phyloP scores from a whole-genome alignment of 768 basidiomycete species.

The Macrolepiota dolichaula region DNA sequence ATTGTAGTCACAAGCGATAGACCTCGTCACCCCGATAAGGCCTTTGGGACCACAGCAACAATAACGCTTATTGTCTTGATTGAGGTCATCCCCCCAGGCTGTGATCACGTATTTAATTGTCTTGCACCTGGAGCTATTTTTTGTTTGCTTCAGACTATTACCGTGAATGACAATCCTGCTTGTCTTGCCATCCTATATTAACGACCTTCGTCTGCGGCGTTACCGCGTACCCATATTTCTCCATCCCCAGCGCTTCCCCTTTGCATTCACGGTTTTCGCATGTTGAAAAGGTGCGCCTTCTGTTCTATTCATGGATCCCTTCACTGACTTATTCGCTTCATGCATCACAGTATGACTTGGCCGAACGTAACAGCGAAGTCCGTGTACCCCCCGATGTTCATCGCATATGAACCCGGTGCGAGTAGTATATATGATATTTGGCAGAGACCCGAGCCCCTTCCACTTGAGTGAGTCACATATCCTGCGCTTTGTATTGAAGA shows the following conservation, averaged over 20 bases:
- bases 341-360: background rate
- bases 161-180: background rate
- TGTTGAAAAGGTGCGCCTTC: background rate
- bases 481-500: background rate
- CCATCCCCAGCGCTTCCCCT: background rate
- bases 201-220: background rate
- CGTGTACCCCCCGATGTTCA: conserved; percentile 1
- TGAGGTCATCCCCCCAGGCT: background rate
- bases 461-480: background rate
- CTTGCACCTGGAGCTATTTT: background rate
- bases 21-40: background rate
- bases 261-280: background rate
- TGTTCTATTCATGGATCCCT: background rate
- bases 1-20: background rate
- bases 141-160: background rate
- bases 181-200: background rate
- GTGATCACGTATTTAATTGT: background rate
- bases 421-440: background rate
- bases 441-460: background rate
- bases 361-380: background rate
- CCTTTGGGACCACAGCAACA: background rate
- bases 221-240: background rate
- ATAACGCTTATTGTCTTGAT: conserved; percentile 4
- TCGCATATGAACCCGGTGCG: background rate
- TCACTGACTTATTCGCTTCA: background rate